Evolutionary conservation across 208 protist species (phyloP).

Genomic region (Trypanosoma cruzi): DNA sequence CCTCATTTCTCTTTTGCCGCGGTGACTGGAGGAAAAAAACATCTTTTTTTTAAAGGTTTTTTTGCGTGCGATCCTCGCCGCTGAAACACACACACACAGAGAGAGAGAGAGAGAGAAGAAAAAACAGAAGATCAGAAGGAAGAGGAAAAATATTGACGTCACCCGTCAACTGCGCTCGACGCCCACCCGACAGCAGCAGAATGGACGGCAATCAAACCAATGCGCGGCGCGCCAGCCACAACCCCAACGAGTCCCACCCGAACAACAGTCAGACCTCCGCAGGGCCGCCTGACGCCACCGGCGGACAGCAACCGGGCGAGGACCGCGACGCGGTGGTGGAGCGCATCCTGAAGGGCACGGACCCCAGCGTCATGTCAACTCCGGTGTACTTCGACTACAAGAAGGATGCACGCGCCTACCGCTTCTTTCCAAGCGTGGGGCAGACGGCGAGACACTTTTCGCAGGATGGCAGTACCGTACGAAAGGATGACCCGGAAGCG

Average conservation of each 20-base stretch:
- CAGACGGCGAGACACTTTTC: constrained; percentile 86
- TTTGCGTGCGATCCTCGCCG: neutral
- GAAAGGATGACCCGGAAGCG: constrained; percentile 85
- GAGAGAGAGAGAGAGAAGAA: too few species aligned
- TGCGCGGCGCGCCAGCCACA: constrained; percentile 9
- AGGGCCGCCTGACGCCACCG: constrained; percentile 15
- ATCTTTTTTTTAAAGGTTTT: too few species aligned
- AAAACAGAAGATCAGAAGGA: neutral
- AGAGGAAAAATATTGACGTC: neutral
- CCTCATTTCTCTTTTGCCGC: neutral
- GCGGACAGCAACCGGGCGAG: constrained; percentile 34
- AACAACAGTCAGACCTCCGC: constrained; percentile 20
- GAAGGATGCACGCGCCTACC: constrained; percentile 92
- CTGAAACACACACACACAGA: neutral
- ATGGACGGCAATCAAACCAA: constrained; percentile 2
- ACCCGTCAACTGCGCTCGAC: neutral
- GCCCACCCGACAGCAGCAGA: neutral
- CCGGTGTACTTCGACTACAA: constrained; percentile 95
- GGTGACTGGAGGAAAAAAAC: too few species aligned
- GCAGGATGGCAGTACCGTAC: constrained; percentile 83
- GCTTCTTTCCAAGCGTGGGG: constrained; percentile 88
- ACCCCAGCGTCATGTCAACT: constrained; percentile 91
- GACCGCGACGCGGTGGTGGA: constrained; percentile 82
- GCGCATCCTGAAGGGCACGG: constrained; percentile 93
- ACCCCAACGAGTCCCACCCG: neutral